Conservation (phyloP, 2,329 filamentous ascomycete genomes). For the Colletotrichum orchidophilum region DNA sequence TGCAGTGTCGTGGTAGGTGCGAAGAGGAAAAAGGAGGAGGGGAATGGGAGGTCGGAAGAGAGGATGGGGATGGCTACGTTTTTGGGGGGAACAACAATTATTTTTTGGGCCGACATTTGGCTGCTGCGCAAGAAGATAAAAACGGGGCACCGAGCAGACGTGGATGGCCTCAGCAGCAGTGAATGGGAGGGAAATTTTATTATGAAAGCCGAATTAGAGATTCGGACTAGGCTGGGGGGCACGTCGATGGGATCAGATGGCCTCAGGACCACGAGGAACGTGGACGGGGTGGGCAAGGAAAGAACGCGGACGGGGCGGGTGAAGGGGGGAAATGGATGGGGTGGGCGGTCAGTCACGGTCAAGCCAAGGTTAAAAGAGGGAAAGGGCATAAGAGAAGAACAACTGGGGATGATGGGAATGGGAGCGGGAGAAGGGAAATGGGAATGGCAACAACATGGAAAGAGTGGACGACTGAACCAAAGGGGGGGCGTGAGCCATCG, state of each 20-base stretch:
- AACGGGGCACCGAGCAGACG: constrained; percentile 53
- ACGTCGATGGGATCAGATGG: constrained; percentile 34
- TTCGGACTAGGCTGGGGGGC: constrained; percentile 32
- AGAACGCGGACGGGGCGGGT: constrained; percentile 9
- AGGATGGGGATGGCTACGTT: constrained; percentile 61
- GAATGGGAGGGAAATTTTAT: constrained; percentile 48
- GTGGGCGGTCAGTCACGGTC: constrained; percentile 8
- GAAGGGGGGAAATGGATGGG: constrained; percentile 4
- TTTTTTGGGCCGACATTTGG: constrained; percentile 49
- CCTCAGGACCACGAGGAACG: constrained; percentile 36
- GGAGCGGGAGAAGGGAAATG: constrained; percentile 32
- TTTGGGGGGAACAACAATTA: constrained; percentile 56
- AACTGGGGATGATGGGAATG: constrained; percentile 34
- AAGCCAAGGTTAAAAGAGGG: neutral
- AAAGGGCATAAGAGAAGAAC: constrained; percentile 9
- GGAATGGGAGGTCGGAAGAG: constrained; percentile 42
- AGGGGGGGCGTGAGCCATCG: constrained; percentile 22
- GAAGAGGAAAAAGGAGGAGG: constrained; percentile 40
- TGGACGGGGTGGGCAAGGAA: constrained; percentile 28
- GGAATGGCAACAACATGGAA: constrained; percentile 37
- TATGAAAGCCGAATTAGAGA: constrained; percentile 39
- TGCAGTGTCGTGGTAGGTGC: constrained; percentile 45
- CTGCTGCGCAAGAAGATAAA: constrained; percentile 51
- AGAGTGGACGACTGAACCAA: constrained; percentile 29
- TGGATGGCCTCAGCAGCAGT: constrained; percentile 33